Percentiles rank a stretch among this genome's conserved stretches.
These are phyloP conservation scores for Sphagnum contortum DNA, from an alignment of 225 moss, liverwort and hornwort species.

Conservation along the genomic window DNA sequence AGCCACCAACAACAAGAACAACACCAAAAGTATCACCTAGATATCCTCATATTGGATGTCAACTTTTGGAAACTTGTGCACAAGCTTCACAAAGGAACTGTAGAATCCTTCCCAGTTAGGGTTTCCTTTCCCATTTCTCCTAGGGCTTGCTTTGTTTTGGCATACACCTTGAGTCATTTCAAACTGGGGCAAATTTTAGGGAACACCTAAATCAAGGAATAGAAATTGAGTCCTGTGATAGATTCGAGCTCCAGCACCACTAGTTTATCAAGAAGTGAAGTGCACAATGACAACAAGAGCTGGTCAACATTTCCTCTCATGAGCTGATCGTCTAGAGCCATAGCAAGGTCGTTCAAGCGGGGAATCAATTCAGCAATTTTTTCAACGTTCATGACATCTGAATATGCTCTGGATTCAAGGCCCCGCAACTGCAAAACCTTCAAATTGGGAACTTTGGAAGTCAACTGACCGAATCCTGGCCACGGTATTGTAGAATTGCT, in stretches of 20 bases:
- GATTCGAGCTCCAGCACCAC: constrained; percentile 51
- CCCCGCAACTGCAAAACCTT: constrained; percentile 54
- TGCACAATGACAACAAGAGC: constrained; percentile 22
- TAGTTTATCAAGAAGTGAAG: constrained; percentile 41
- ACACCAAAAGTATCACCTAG: no score
- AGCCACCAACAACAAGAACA: no score
- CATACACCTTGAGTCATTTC: constrained; percentile 50
- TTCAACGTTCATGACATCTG: constrained; percentile 53
- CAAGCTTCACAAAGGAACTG: constrained; percentile 56
- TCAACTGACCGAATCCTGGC: constrained; percentile 50
- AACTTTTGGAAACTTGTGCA: constrained; percentile 47
- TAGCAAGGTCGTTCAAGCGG: constrained; percentile 37
- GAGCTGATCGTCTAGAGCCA: constrained; percentile 28
- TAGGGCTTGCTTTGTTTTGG: constrained; percentile 39
- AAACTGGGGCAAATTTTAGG: constrained; percentile 48
- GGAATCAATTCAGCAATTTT: constrained; percentile 53
- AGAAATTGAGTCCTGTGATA: constrained; percentile 33
- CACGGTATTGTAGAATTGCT: constrained; percentile 44
- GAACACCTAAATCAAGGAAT: constrained; percentile 49
- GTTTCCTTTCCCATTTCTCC: constrained; percentile 24
- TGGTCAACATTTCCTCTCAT: constrained; percentile 33
- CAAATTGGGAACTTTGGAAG: constrained; percentile 50
- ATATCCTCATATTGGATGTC: constrained; percentile 10
- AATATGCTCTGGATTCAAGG: constrained; percentile 32
- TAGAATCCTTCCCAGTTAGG: constrained; percentile 38